phyloP scores from a whole-genome alignment of 2,329 filamentous ascomycete species.

The Blastomyces parvus region DNA sequence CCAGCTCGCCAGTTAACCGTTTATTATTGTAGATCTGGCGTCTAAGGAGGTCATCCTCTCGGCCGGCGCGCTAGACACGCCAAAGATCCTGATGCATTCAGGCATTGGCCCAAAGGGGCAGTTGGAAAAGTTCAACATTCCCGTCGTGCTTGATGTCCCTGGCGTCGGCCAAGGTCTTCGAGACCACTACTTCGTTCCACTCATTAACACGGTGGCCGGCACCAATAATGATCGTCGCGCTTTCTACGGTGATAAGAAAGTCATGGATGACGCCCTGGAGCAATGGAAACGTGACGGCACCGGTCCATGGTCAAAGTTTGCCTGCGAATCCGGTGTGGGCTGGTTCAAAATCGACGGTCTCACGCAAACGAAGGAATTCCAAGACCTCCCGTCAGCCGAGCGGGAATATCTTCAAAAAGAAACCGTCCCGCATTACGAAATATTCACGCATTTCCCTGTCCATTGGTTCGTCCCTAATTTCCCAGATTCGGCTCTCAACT shows the following conservation, averaged over 20 bases:
- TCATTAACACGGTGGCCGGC: constrained; percentile 33
- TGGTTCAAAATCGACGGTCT: constrained; percentile 39
- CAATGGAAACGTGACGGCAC: constrained; percentile 41
- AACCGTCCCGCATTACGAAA: constrained; percentile 50
- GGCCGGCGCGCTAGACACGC: constrained; percentile 33
- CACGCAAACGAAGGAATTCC: constrained; percentile 40
- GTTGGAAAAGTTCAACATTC: constrained; percentile 35
- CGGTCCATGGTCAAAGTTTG: constrained; percentile 28
- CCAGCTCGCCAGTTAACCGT: background rate
- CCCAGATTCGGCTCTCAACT: constrained; percentile 30
- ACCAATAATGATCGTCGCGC: constrained; percentile 36
- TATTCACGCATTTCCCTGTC: constrained; percentile 40
- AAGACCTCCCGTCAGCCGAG: constrained; percentile 37
- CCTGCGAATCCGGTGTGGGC: constrained; percentile 25
- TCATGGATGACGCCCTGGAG: constrained; percentile 38
- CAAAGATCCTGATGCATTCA: constrained; percentile 40
- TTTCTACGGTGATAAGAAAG: constrained; percentile 39
- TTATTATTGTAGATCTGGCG: constrained; percentile 21
- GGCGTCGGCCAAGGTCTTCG: constrained; percentile 38
- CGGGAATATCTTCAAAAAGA: constrained; percentile 39
- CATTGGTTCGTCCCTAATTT: constrained; percentile 36
- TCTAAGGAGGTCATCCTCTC: constrained; percentile 34
- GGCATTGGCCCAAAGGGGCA: constrained; percentile 40
- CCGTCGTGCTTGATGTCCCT: constrained; percentile 32
- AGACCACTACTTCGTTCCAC: constrained; percentile 33